Conservation (phyloP, 1,284 basidiomycete species). For the Apiotrichum akiyoshidainum region DNA sequence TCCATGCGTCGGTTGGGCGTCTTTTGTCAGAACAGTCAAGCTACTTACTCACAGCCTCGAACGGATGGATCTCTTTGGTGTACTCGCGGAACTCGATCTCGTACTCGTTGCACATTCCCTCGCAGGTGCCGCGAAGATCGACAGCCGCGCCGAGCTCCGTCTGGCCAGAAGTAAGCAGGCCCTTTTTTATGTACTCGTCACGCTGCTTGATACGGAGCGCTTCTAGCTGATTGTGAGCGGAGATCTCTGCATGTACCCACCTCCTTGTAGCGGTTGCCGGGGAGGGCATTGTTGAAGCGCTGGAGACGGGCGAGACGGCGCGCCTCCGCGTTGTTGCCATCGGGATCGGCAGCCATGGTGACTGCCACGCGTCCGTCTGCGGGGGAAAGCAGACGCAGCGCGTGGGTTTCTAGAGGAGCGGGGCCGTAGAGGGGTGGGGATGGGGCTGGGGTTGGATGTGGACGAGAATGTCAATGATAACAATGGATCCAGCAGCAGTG, state of each 20-base stretch:
- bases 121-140: constrained; percentile 83
- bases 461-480: not conserved
- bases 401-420: not conserved
- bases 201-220: constrained; percentile 65
- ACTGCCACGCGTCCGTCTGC: constrained; percentile 9
- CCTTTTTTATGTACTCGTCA: constrained; percentile 71
- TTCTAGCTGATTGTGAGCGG: constrained; percentile 51
- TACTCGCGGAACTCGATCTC: constrained; percentile 87
- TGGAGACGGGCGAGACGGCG: constrained; percentile 40
- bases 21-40: constrained; percentile 16
- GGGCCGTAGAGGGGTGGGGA: not conserved
- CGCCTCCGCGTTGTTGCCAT: constrained; percentile 38
- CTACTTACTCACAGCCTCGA: constrained; percentile 68
- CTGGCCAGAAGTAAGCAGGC: constrained; percentile 81
- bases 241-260: constrained; percentile 21
- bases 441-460: not conserved
- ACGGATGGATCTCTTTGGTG: constrained; percentile 81
- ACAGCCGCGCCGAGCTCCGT: constrained; percentile 82
- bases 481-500: no score
- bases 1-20: constrained; percentile 64
- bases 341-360: constrained; percentile 23
- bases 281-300: constrained; percentile 45
- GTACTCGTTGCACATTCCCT: constrained; percentile 90
- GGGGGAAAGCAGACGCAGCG: constrained; percentile 13
- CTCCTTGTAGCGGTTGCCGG: constrained; percentile 49